These are phyloP conservation scores for Sutorius australiensis DNA, from an alignment of 768 basidiomycete genomes.

Conservation along the genomic window DNA sequence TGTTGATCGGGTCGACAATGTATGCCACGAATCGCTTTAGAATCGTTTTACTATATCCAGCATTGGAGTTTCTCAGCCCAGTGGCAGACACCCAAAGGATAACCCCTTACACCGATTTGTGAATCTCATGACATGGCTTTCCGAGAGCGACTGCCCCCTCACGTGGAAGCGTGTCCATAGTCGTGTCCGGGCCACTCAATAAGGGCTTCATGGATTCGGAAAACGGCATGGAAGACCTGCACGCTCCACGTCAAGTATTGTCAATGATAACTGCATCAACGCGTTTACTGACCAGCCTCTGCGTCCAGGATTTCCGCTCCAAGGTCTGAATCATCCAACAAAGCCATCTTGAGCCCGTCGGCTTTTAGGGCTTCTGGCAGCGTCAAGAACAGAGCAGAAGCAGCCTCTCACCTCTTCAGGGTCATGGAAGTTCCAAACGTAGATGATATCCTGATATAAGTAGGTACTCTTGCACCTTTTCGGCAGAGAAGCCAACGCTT, in stretches of 20 bases:
- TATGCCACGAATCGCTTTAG: not conserved
- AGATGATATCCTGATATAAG: not conserved
- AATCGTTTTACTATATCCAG: not conserved
- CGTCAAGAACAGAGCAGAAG: not conserved
- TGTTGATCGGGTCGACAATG: not conserved
- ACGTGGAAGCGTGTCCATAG: not conserved
- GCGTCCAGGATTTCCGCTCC: not conserved
- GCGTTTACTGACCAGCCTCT: not conserved
- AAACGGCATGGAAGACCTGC: not conserved
- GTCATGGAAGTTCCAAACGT: not conserved
- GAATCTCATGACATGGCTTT: not conserved
- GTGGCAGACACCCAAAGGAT: not conserved
- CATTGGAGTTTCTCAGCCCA: not conserved
- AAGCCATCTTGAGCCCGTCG: not conserved
- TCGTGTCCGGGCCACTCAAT: no score
- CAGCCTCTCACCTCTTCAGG: not conserved
- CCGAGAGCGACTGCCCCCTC: not conserved
- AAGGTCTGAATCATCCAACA: not conserved
- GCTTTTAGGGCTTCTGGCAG: not conserved
- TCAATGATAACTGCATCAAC: no score
- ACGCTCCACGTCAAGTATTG: not conserved
- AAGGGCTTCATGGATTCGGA: not conserved
- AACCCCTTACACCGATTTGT: not conserved
- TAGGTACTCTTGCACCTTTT: no score
- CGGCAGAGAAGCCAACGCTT: no score